These are phyloP conservation scores for Zelopaecilomyces penicillatus DNA, from an alignment of 2,329 filamentous ascomycete species.

Conservation along the genomic window DNA sequence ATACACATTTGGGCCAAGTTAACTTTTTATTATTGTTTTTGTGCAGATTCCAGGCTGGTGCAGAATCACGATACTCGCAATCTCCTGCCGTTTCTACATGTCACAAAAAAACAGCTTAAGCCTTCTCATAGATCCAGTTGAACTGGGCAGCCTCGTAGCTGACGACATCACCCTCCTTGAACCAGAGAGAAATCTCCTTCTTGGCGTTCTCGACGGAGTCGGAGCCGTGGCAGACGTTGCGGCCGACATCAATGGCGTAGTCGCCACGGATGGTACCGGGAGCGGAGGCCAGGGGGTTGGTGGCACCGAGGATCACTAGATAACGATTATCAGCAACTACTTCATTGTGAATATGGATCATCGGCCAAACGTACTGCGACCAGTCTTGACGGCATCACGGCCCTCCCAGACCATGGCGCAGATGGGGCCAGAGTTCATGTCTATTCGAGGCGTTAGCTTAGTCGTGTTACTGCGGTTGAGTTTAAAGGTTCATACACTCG, in stretches of 20 bases:
- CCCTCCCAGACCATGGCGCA: conserved; percentile 99
- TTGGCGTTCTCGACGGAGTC: conserved; percentile 97
- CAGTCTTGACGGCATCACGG: conserved; percentile 97
- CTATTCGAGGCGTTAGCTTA: conserved; percentile 34
- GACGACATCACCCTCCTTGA: conserved; percentile 79
- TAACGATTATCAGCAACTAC: not conserved
- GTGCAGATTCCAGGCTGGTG: not conserved
- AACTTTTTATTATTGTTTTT: not conserved
- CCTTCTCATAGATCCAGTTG: conserved; percentile 97
- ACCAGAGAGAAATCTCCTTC: conserved; percentile 99
- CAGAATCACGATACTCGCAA: not conserved
- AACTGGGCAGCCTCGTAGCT: conserved; percentile 76
- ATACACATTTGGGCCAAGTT: not conserved
- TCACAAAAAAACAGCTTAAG: conserved; percentile 26
- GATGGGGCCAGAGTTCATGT: conserved; percentile 96
- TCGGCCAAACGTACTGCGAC: conserved; percentile 58
- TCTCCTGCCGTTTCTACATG: too few relatives aligned
- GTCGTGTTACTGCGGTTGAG: not conserved
- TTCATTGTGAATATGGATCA: not conserved
- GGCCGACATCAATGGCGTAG: conserved; percentile 72
- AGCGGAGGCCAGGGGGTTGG: conserved; percentile 90
- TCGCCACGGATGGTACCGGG: conserved; percentile 98
- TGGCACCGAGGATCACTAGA: conserved; percentile 85
- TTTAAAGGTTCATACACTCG: conserved; percentile 61
- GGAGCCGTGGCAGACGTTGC: conserved; percentile 99